Evolutionary conservation across 2,329 filamentous ascomycete genomes (phyloP).

Genomic region (Fusarium sulawesiense): DNA sequence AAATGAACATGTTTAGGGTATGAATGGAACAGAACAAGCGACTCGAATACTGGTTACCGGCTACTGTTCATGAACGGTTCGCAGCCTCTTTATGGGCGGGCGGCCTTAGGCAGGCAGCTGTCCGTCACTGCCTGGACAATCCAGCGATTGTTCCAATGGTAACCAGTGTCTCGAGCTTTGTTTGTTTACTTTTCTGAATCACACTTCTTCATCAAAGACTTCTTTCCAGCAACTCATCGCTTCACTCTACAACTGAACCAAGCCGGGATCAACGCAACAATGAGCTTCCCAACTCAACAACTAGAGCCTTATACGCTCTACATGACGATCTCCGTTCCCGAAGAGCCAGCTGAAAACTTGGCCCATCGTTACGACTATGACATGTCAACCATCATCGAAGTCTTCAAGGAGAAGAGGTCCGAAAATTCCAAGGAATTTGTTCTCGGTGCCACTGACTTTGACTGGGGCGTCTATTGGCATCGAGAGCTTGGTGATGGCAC

Average conservation of each 20-base stretch:
- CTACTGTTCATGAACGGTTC: neutral
- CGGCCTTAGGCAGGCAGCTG: neutral
- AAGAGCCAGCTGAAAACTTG: slow-evolving; percentile 10
- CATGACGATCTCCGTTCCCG: slow-evolving; percentile 41
- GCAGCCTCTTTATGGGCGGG: neutral
- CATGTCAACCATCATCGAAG: slow-evolving; percentile 7
- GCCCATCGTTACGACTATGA: slow-evolving; percentile 25
- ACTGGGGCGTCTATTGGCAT: slow-evolving; percentile 54
- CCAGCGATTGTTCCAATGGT: neutral
- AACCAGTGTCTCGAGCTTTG: neutral
- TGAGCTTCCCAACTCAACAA: slow-evolving; percentile 35
- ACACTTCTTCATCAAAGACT: neutral
- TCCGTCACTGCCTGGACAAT: neutral
- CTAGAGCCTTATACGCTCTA: slow-evolving; percentile 43
- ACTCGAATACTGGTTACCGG: neutral
- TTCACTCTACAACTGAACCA: neutral
- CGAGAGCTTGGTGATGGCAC: slow-evolving; percentile 42
- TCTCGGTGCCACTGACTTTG: slow-evolving; percentile 47
- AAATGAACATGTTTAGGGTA: neutral
- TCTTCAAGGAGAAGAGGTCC: slow-evolving; percentile 25
- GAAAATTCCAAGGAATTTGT: slow-evolving; percentile 37
- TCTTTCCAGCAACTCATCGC: neutral
- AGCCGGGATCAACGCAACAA: neutral
- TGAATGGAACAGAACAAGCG: neutral
- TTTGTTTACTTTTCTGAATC: neutral